Conservation (phyloP, 805 yeast genomes). For the Candida koratica region DNA sequence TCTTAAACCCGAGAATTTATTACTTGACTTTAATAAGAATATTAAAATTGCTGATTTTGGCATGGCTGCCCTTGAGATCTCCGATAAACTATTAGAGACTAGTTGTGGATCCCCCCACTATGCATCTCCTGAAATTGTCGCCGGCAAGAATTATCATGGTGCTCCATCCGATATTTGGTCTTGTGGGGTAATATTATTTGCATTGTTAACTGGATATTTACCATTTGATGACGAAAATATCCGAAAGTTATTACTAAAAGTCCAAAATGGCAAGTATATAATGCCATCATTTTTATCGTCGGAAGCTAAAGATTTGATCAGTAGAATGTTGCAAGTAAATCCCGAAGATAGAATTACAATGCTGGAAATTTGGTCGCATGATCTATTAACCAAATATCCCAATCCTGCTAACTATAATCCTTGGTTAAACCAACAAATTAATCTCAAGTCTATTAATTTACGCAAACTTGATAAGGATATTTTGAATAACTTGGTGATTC, state of each 20-base stretch:
- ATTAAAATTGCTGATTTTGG: constrained; percentile 98
- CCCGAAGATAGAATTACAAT: constrained; percentile 79
- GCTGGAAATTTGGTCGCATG: constrained; percentile 73
- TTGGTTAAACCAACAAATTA: constrained; percentile 17
- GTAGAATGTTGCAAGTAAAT: constrained; percentile 75
- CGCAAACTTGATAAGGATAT: constrained; percentile 70
- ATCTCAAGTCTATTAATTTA: constrained; percentile 32
- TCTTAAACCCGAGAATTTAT: constrained; percentile 74
- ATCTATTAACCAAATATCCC: constrained; percentile 73
- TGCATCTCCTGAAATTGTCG: constrained; percentile 96
- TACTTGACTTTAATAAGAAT: constrained; percentile 77
- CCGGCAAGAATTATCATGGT: constrained; percentile 93
- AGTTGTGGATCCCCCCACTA: constrained; percentile 98
- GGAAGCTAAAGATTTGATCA: constrained; percentile 85
- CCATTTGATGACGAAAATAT: constrained; percentile 98
- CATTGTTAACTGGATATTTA: constrained; percentile 87
- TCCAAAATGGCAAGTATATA: constrained; percentile 80
- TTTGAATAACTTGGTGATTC: constrained; percentile 66
- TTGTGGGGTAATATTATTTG: constrained; percentile 92
- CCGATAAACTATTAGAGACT: constrained; percentile 80
- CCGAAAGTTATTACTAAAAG: constrained; percentile 79
- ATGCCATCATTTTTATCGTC: constrained; percentile 76
- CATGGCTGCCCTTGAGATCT: constrained; percentile 94
- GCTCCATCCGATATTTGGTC: constrained; percentile 98
- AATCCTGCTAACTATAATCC: constrained; percentile 22